These are phyloP conservation scores for Erythrophleum ivorense DNA, from an alignment of 331 rosid species.

Conservation along the genomic window DNA sequence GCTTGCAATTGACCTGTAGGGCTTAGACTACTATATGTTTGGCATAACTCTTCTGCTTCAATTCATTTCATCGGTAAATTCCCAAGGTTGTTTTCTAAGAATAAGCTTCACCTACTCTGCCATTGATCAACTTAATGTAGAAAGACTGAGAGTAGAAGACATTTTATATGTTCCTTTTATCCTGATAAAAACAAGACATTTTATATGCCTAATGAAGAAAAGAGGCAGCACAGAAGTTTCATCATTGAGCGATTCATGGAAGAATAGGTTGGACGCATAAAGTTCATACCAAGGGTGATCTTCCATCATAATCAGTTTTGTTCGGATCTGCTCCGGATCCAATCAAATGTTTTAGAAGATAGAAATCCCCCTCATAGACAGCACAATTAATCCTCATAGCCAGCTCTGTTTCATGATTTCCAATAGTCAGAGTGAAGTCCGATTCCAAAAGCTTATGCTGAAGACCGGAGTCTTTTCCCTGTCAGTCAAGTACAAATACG, in stretches of 20 bases:
- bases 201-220: background rate
- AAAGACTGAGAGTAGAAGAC: background rate
- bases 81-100: background rate
- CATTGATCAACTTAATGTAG: background rate
- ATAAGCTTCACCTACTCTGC: background rate
- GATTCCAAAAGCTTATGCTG: conserved; percentile 64
- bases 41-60: background rate
- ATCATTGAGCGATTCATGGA: background rate
- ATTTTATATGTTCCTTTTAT: background rate
- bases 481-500: conserved; percentile 29
- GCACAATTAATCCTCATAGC: conserved; percentile 63
- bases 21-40: background rate
- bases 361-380: conserved; percentile 57
- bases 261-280: background rate
- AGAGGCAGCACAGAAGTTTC: background rate
- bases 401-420: conserved; percentile 59
- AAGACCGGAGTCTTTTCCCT: conserved; percentile 58
- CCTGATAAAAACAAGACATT: background rate
- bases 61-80: background rate
- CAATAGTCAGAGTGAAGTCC: conserved; percentile 53
- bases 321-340: conserved; percentile 68
- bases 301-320: conserved; percentile 66
- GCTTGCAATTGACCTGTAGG: conserved; percentile 11
- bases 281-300: conserved; percentile 72
- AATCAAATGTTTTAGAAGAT: conserved; percentile 56